These are phyloP conservation scores for Cadophora gregata DNA, from an alignment of 2,329 filamentous ascomycete species.

Conservation along the genomic window DNA sequence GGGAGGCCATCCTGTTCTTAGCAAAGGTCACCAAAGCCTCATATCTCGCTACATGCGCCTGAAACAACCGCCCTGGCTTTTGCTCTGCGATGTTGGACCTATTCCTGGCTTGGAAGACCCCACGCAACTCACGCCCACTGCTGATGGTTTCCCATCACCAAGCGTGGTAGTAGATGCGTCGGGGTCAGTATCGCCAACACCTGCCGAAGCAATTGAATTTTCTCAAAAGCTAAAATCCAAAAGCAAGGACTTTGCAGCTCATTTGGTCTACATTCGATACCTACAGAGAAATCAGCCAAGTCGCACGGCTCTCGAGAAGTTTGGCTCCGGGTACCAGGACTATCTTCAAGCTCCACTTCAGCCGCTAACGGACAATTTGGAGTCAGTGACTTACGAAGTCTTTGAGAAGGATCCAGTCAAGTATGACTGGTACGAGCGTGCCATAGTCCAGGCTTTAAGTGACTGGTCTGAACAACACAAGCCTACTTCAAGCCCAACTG, in stretches of 20 bases:
- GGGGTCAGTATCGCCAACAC: slow-evolving; percentile 56
- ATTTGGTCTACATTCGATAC: slow-evolving; percentile 83
- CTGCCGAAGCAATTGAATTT: slow-evolving; percentile 66
- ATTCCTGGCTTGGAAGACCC: slow-evolving; percentile 46
- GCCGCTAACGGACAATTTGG: slow-evolving; percentile 92
- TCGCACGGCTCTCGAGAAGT: slow-evolving; percentile 65
- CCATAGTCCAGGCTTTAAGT: slow-evolving; percentile 77
- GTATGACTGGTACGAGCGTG: slow-evolving; percentile 92
- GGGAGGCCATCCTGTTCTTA: slow-evolving; percentile 65
- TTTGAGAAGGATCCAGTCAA: slow-evolving; percentile 99
- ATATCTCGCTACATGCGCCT: slow-evolving; percentile 68
- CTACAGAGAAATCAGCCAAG: slow-evolving; percentile 82
- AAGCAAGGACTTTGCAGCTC: slow-evolving; percentile 61
- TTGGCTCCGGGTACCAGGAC: slow-evolving; percentile 84
- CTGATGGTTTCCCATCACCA: slow-evolving; percentile 47
- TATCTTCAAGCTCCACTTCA: slow-evolving; percentile 95
- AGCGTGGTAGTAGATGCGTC: slow-evolving; percentile 48
- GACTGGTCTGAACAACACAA: slow-evolving; percentile 79
- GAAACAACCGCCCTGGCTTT: slow-evolving; percentile 65
- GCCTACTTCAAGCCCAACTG: slow-evolving; percentile 73
- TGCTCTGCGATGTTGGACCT: slow-evolving; percentile 69
- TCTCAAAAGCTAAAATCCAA: slow-evolving; percentile 50
- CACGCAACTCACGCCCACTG: slow-evolving; percentile 37
- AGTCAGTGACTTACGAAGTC: slow-evolving; percentile 97
- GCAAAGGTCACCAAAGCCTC: slow-evolving; percentile 64